Base-by-base conservation (phyloP, 306 rosid genomes). In the Pyrus communis region DNA sequence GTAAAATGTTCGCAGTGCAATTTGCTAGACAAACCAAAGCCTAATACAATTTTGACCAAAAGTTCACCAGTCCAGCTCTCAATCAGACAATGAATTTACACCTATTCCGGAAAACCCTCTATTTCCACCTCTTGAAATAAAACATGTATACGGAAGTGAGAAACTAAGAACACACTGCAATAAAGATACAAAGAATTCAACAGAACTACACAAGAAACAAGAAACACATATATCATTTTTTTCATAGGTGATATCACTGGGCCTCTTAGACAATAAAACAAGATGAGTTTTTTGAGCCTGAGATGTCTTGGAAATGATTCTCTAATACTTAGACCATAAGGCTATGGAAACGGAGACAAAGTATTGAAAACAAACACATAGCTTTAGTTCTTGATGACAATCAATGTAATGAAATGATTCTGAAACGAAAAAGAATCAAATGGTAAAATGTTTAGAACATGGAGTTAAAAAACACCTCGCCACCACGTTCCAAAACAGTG, bases 401-500 rank as follows among this genome's bases (percentile, higher is more conserved):
- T 62, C 27, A 70, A 5, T 42, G 38, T 9, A 35, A 31, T 19
- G 25, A 46, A 59, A 79, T 63, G 18, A 54, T 38, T 33, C 9
- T 13, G 21, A 54, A 5, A 25, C 31, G 10, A 4, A 57, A 7
- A 15, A 4, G 0, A 66, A 19, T 5, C 59, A 1, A 9, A 73
- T 15, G 4, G 18, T 21, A 69, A 67, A 64, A 71, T 22, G 23
- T 49, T 27, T 27, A 70, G 15, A 64, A 75, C 42, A 70, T 40
- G 70, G 75, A 55, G 63, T 60, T 30, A 60, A 58, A 71, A 30
- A 88, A 67, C 87, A 94, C 98, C 97, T 94, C 98, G 67, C 98
- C 98, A 30, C 98, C 98, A 55, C 92, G 89, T 85, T 90, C 97
- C 80, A 94, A 83, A 75, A 94, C 97, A 11, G 94, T 92, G 87